phyloP scores from a whole-genome alignment of 495 filamentous ascomycete species.

The Xylaria scruposa region DNA sequence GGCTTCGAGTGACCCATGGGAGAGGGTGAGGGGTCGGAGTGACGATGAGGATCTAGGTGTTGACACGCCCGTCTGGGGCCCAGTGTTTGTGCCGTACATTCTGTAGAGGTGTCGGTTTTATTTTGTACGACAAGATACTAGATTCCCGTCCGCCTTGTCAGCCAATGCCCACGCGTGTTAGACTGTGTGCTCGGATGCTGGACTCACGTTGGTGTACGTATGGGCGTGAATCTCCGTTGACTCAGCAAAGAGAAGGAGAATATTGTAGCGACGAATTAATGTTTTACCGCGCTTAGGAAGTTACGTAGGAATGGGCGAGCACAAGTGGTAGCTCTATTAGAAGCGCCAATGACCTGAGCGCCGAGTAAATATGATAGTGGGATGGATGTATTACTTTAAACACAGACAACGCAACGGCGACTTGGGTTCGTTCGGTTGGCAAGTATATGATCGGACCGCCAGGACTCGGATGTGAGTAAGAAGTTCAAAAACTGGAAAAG shows the following conservation, averaged over 20 bases:
- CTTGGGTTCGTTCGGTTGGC: constrained; percentile 6
- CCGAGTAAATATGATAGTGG: not conserved
- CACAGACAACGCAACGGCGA: not conserved
- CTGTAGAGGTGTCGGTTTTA: not conserved
- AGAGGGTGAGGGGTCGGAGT: constrained; percentile 84
- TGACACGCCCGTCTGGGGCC: constrained; percentile 89
- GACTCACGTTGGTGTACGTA: constrained; percentile 1
- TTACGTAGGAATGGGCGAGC: not conserved
- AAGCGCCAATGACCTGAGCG: constrained; percentile 15
- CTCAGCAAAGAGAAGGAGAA: constrained; percentile 51
- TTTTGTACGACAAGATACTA: not conserved
- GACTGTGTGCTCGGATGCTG: not conserved
- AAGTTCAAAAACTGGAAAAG: constrained; percentile 7
- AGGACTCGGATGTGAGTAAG: not conserved
- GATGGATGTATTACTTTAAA: constrained; percentile 6
- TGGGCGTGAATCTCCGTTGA: constrained; percentile 38
- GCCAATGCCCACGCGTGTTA: not conserved
- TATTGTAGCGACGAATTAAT: not conserved
- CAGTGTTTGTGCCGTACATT: constrained; percentile 90
- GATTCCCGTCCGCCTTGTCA: not conserved
- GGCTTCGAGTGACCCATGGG: constrained; percentile 92
- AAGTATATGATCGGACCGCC: constrained; percentile 2
- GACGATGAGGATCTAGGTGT: constrained; percentile 90
- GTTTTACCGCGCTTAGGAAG: constrained; percentile 9
- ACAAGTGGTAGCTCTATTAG: constrained; percentile 17